phyloP scores from a whole-genome alignment of 306 rosid genomes.

The Quercus agrifolia region DNA sequence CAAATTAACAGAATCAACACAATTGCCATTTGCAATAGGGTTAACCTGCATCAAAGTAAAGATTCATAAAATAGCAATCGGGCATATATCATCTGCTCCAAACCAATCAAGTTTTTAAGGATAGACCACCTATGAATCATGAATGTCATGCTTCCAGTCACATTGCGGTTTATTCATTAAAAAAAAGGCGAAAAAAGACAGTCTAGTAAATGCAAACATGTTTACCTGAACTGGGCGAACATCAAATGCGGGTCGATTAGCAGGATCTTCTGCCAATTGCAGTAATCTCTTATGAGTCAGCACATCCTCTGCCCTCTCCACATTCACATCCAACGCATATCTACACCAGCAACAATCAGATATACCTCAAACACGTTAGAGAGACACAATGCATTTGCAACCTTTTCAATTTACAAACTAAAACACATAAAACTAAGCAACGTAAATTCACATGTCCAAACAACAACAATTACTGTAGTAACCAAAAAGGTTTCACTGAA shows the following conservation, averaged over 20 bases:
- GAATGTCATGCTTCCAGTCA: too few relatives aligned
- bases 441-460: not conserved
- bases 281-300: constrained; percentile 80
- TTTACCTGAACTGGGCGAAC: constrained; percentile 88
- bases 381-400: constrained; percentile 13
- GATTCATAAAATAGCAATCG: constrained; percentile 1
- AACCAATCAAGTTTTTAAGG: not conserved
- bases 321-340: constrained; percentile 96
- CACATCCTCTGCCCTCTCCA: constrained; percentile 98
- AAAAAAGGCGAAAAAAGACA: not conserved
- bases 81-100: not conserved
- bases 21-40: constrained; percentile 52
- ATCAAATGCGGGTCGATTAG: constrained; percentile 72
- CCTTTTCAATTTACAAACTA: constrained; percentile 28
- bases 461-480: not conserved
- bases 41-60: constrained; percentile 61
- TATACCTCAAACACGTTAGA: constrained; percentile 33
- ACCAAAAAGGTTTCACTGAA: not conserved
- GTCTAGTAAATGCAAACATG: not conserved
- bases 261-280: constrained; percentile 76
- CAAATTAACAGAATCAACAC: constrained; percentile 49
- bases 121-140: too few relatives aligned
- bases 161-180: not conserved
- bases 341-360: constrained; percentile 48
- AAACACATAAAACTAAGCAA: not conserved